Evolutionary conservation across 257 asterid genomes (phyloP).

Genomic region (Scutellaria minor): DNA sequence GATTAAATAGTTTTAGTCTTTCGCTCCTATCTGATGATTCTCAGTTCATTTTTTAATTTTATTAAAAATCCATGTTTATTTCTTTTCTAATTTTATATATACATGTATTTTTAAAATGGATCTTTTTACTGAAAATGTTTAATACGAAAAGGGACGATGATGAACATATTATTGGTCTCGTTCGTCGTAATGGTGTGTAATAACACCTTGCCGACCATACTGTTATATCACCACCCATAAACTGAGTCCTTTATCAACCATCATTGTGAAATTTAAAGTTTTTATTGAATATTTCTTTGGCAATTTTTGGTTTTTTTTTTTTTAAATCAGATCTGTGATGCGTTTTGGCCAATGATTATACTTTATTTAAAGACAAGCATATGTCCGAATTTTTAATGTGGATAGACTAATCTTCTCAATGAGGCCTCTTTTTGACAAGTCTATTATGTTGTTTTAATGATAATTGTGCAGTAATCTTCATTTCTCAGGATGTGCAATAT

Average conservation of each 20-base stretch:
- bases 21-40: constrained; percentile 69
- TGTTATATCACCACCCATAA: constrained; percentile 59
- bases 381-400: constrained; percentile 47
- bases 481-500: no score
- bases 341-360: constrained; percentile 41
- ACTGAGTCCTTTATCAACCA: constrained; percentile 39
- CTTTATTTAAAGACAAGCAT: constrained; percentile 42
- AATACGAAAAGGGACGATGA: constrained; percentile 42
- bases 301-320: no score
- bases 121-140: no score
- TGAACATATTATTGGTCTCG: constrained; percentile 53
- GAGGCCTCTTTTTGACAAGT: constrained; percentile 35
- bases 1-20: constrained; percentile 56
- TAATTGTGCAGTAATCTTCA: no score
- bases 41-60: neutral
- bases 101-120: neutral
- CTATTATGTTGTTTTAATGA: no score
- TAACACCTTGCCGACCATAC: constrained; percentile 62
- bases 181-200: constrained; percentile 58
- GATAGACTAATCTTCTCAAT: constrained; percentile 50
- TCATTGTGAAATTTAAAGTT: no score
- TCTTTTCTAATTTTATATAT: no score
- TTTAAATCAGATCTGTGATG: neutral
- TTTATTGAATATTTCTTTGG: no score
- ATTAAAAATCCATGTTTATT: no score